These are phyloP conservation scores for Coemansia aciculifera DNA, from an alignment of 192 early-diverging fungal genomes.

Conservation along the genomic window DNA sequence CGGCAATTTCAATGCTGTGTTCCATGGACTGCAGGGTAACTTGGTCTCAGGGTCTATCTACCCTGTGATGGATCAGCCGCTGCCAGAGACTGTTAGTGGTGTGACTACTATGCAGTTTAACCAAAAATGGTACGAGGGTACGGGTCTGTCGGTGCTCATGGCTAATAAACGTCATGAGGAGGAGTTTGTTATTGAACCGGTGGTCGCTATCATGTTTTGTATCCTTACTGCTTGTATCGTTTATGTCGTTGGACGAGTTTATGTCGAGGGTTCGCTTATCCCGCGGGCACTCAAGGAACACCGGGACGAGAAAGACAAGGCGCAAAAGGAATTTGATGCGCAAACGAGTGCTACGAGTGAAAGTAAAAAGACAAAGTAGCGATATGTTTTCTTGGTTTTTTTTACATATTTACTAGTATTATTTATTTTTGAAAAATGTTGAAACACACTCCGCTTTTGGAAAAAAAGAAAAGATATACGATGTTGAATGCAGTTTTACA, in stretches of 20 bases:
- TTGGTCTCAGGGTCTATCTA: slow-evolving; percentile 40
- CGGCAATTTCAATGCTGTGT: slow-evolving; percentile 45
- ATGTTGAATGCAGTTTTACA: slow-evolving; percentile 4
- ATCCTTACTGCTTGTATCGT: slow-evolving; percentile 47
- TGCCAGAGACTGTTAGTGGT: slow-evolving; percentile 43
- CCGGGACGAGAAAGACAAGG: not conserved
- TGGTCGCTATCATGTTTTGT: slow-evolving; percentile 52
- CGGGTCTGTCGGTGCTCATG: slow-evolving; percentile 35
- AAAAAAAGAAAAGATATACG: not conserved
- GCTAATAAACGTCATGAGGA: slow-evolving; percentile 45
- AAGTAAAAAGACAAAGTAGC: slow-evolving; percentile 31
- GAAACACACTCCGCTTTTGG: not conserved
- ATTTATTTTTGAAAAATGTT: slow-evolving; percentile 1
- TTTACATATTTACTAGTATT: slow-evolving; percentile 6
- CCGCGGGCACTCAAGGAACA: slow-evolving; percentile 24
- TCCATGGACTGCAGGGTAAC: slow-evolving; percentile 36
- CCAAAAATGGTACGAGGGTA: slow-evolving; percentile 48
- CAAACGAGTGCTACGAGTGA: slow-evolving; percentile 1
- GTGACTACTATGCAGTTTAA: slow-evolving; percentile 49
- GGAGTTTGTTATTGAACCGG: slow-evolving; percentile 48
- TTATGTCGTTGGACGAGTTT: slow-evolving; percentile 53
- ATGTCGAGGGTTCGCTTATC: slow-evolving; percentile 49
- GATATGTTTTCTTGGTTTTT: no score
- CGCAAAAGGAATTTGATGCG: slow-evolving; percentile 2
- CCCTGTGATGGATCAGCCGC: slow-evolving; percentile 30